Evolutionary conservation across 2,329 filamentous ascomycete genomes (phyloP).

Genomic region (Colletotrichum zoysiae): DNA sequence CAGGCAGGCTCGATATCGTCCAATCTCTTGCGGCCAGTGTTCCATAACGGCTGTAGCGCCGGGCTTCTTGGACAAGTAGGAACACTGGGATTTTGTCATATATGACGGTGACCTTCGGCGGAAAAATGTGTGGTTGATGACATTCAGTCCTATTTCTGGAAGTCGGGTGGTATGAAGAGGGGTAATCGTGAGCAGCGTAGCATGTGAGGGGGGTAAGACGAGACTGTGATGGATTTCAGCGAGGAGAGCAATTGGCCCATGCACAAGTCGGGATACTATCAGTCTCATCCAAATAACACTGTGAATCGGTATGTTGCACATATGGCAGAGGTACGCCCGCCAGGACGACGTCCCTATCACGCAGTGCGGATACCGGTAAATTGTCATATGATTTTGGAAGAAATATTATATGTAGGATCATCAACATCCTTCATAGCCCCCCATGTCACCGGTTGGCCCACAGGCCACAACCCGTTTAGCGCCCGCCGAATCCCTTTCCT

Average conservation of each 20-base stretch:
- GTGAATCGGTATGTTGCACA: slow-evolving; percentile 6
- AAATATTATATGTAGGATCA: not conserved
- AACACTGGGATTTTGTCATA: not conserved
- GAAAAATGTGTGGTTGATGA: slow-evolving; percentile 8
- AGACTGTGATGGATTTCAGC: not conserved
- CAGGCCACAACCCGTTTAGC: slow-evolving; percentile 28
- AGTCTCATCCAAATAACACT: slow-evolving; percentile 9
- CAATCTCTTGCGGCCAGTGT: slow-evolving; percentile 20
- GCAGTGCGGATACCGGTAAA: not conserved
- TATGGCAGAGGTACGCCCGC: slow-evolving; percentile 7
- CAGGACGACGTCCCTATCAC: slow-evolving; percentile 2
- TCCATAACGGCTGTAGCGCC: slow-evolving; percentile 15
- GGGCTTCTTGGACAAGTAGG: slow-evolving; percentile 1
- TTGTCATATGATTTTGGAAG: slow-evolving; percentile 6
- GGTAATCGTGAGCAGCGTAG: slow-evolving; percentile 21
- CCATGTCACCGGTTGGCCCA: slow-evolving; percentile 1
- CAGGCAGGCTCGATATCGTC: slow-evolving; percentile 9
- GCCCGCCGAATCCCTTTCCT: slow-evolving; percentile 1
- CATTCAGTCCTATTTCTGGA: slow-evolving; percentile 33
- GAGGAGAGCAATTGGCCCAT: slow-evolving; percentile 1
- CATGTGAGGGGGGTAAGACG: slow-evolving; percentile 13
- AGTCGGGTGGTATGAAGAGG: slow-evolving; percentile 21
- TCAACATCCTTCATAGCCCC: slow-evolving; percentile 15
- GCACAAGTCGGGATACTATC: not conserved
- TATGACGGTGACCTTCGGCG: not conserved